Percentiles rank a stretch among this genome's conserved stretches.
phyloP scores from a whole-genome alignment of 441 rosid species.

The Syzygium syzygioides region DNA sequence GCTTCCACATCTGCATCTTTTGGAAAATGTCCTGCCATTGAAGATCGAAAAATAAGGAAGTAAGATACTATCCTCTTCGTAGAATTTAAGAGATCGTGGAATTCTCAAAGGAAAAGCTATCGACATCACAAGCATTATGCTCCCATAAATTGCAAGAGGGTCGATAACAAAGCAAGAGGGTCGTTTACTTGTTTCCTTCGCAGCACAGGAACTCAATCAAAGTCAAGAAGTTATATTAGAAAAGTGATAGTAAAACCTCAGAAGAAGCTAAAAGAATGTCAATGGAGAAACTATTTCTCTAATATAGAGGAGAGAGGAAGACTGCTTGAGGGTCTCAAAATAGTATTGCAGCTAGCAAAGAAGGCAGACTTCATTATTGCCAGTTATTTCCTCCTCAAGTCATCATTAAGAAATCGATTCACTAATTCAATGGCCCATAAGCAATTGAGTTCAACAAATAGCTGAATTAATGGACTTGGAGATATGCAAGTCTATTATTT shows the following conservation, averaged over 20 bases:
- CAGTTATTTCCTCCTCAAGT: background rate
- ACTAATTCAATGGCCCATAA: background rate
- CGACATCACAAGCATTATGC: background rate
- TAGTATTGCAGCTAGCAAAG: background rate
- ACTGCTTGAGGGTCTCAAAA: background rate
- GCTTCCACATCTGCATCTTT: slow-evolving; percentile 58
- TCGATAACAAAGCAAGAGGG: background rate
- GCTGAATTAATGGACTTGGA: background rate
- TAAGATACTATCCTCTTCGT: background rate
- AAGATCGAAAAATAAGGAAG: background rate
- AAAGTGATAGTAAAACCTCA: background rate
- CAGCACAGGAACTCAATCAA: background rate
- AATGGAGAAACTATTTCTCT: background rate
- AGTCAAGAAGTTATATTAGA: background rate
- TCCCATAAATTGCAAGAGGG: background rate
- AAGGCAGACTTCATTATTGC: background rate
- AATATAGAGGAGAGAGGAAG: background rate
- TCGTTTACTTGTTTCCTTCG: background rate
- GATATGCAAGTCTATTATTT: background rate
- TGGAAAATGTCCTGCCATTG: slow-evolving; percentile 58
- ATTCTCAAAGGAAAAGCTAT: background rate
- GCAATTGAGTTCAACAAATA: background rate
- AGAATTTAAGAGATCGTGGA: background rate
- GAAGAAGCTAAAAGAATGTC: background rate
- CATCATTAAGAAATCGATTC: background rate